phyloP scores from a whole-genome alignment of 768 basidiomycete genomes.

The Gyrodon lividus region DNA sequence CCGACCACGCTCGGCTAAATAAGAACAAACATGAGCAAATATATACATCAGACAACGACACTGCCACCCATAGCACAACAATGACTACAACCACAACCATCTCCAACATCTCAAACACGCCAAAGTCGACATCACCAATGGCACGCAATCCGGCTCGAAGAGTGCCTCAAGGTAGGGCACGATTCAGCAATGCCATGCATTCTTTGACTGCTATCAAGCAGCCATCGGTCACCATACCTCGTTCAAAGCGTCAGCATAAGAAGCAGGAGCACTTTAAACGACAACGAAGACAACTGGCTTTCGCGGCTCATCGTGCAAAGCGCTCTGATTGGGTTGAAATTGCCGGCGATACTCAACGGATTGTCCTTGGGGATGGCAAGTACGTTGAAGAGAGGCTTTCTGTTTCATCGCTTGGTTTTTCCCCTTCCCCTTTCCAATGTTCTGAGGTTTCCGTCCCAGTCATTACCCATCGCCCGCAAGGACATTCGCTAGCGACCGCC shows the following conservation, averaged over 20 bases:
- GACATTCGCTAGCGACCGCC: not conserved
- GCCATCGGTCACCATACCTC: conserved; percentile 10
- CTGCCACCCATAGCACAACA: not conserved
- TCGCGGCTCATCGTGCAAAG: conserved; percentile 23
- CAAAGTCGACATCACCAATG: conserved; percentile 10
- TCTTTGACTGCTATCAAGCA: conserved; percentile 27
- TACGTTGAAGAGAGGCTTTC: conserved; percentile 33
- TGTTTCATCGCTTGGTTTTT: not conserved
- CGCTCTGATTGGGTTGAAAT: conserved; percentile 33
- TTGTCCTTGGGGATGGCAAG: conserved; percentile 41
- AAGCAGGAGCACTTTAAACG: conserved; percentile 22
- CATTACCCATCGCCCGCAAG: conserved; percentile 3
- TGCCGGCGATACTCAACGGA: conserved; percentile 37
- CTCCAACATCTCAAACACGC: conserved; percentile 1
- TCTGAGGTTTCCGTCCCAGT: conserved; percentile 4
- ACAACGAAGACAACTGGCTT: conserved; percentile 17
- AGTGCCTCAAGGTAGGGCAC: conserved; percentile 28
- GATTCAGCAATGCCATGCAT: conserved; percentile 22
- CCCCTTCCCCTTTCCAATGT: conserved; percentile 19
- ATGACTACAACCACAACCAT: conserved; percentile 1
- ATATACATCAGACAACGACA: not conserved
- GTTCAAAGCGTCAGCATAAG: conserved; percentile 20
- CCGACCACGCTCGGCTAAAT: not conserved
- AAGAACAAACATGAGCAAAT: conserved; percentile 2
- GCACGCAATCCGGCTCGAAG: conserved; percentile 20